Evolutionary conservation across 2,329 filamentous ascomycete genomes (phyloP).

Genomic region (Aspergillus latus): DNA sequence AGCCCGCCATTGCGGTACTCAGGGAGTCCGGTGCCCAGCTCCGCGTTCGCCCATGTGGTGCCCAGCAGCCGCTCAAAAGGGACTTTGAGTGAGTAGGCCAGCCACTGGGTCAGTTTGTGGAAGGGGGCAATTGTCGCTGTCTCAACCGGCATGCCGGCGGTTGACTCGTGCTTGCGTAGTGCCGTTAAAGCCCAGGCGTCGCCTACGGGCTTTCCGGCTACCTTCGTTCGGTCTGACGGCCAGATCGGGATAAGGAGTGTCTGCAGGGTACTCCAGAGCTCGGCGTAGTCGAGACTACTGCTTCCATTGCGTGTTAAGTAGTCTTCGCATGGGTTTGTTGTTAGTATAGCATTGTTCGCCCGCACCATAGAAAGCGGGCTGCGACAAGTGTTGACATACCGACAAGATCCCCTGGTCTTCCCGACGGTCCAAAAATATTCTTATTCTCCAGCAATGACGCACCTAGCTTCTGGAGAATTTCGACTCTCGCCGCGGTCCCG

Average conservation of each 20-base stretch:
- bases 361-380: background rate
- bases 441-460: conserved; percentile 40
- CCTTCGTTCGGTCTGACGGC: conserved; percentile 47
- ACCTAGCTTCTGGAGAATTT: conserved; percentile 46
- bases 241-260: conserved; percentile 50
- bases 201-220: conserved; percentile 47
- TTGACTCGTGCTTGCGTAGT: conserved; percentile 18
- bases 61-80: conserved; percentile 57
- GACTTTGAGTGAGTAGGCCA: conserved; percentile 71
- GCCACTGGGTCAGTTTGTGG: conserved; percentile 69
- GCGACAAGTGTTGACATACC: conserved; percentile 35
- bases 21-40: conserved; percentile 65
- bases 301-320: conserved; percentile 36
- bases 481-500: conserved; percentile 46
- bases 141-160: background rate
- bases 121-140: conserved; percentile 49
- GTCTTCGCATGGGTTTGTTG: conserved; percentile 31
- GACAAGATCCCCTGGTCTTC: conserved; percentile 51
- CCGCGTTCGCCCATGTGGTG: conserved; percentile 52
- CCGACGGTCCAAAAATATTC: conserved; percentile 44
- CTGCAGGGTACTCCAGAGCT: conserved; percentile 49
- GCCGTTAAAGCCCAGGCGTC: conserved; percentile 51
- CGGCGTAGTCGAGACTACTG: conserved; percentile 38
- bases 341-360: background rate
- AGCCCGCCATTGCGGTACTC: conserved; percentile 73